Base-by-base conservation (phyloP, 345 rosid genomes). In the Boechera divaricarpa region DNA sequence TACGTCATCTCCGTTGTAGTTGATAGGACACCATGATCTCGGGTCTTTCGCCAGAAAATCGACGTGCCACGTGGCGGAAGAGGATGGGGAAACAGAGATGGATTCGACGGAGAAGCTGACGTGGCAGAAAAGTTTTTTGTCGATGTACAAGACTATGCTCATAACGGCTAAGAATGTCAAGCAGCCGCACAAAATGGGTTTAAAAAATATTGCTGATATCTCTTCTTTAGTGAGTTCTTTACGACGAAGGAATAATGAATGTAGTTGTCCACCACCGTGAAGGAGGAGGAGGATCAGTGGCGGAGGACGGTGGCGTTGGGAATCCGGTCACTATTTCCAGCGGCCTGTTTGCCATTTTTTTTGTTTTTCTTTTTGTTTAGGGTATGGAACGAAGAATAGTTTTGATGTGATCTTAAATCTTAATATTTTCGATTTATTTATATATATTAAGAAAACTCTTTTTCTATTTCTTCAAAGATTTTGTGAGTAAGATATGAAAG, bases 31-130 rank as follows among this genome's bases (percentile, higher is more conserved):
- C 10, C 11, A 7, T 10, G 45, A 73, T n/a, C 26, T 63, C 4
- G 77, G 77, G 63, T 72, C 41, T 52, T 32, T 41, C 5, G 54
- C 63, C 10, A 73, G 70, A 24, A 73, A 42, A 9, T 73, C 47
- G 4, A 73, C 42, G 36, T 31, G 45, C 61, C 61, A 54, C 55
- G 55, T 54, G 63, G 70, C 42, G 63, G 45, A 0, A 13, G 44
- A 31, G 4, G 69, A 38, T 2, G 11, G 60, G 54, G 70, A 18
- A 28, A 53, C 32, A 24, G 15, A 7, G 44, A 73, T 31, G 63
- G 70, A 63, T 29, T 73, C 62, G 44, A 73, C 24, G 54, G 77
- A 63, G 63, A 63, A 16, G 16, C 54, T 52, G 42, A 61, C 63
- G 55, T 73, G 70, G n/a, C 6, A 5, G 21, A 72, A 41, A 41